phyloP scores from a whole-genome alignment of 2,329 filamentous ascomycete genomes.

The Monosporascus sp. region DNA sequence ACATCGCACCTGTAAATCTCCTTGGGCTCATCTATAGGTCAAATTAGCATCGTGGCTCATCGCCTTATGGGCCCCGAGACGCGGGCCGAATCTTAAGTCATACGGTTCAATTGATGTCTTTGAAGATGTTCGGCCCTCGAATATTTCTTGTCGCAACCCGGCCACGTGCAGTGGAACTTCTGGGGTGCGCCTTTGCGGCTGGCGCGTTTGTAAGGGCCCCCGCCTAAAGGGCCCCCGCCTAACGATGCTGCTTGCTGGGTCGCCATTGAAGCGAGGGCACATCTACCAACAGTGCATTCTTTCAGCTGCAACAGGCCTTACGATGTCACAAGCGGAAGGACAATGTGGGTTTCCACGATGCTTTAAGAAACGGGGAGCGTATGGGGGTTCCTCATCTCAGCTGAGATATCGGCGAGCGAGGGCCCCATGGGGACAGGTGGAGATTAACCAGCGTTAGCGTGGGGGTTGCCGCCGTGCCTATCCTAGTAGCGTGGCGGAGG shows the following conservation, averaged over 20 bases:
- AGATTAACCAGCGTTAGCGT: background rate
- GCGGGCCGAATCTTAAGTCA: conserved; percentile 26
- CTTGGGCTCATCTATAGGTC: conserved; percentile 62
- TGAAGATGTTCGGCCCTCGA: conserved; percentile 77
- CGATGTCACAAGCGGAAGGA: background rate
- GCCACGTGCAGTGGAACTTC: conserved; percentile 59
- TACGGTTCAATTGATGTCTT: conserved; percentile 77
- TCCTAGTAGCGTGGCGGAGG: background rate
- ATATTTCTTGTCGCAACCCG: conserved; percentile 73
- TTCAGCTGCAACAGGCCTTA: background rate
- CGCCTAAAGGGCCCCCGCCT: conserved; percentile 10
- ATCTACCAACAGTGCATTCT: background rate
- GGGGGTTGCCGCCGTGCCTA: background rate
- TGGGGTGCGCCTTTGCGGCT: conserved; percentile 45
- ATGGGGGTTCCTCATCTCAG: background rate
- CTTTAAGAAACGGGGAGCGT: background rate
- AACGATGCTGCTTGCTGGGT: conserved; percentile 21
- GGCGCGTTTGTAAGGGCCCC: conserved; percentile 40
- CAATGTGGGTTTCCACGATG: background rate
- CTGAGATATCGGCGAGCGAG: background rate
- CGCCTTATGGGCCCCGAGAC: conserved; percentile 5
- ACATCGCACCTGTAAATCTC: conserved; percentile 75
- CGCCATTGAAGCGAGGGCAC: background rate
- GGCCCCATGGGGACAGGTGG: background rate
- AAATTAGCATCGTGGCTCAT: conserved; percentile 4